A percentile compares a stretch with the other conserved stretches of the same genome.
These are phyloP conservation scores for Aspergillus melleus DNA, from an alignment of 2,329 filamentous ascomycete genomes.

Conservation along the genomic window DNA sequence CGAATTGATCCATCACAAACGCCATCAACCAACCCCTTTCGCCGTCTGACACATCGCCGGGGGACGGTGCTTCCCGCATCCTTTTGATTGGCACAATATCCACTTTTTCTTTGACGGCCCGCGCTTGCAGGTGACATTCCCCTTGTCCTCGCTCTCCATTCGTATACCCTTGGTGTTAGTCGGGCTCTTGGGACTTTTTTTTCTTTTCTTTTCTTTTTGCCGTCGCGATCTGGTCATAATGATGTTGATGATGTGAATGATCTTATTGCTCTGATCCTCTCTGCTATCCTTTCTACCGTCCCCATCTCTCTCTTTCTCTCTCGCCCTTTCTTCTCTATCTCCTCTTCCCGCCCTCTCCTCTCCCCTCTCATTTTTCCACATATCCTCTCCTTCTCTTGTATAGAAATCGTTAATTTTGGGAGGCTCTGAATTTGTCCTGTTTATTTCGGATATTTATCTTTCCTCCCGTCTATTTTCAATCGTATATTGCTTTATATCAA, in stretches of 20 bases:
- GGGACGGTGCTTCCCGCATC: background rate
- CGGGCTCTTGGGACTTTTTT: background rate
- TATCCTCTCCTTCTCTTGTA: background rate
- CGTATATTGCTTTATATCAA: background rate
- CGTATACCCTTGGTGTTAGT: background rate
- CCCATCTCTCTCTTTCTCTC: background rate
- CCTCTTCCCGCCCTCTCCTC: background rate
- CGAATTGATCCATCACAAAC: background rate
- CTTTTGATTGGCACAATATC: constrained; percentile 1
- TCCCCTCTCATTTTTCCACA: background rate
- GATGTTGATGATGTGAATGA: background rate
- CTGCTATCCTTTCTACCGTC: background rate
- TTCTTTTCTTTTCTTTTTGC: background rate
- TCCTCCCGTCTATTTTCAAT: background rate
- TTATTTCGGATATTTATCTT: background rate
- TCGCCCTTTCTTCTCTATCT: background rate
- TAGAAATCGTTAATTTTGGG: background rate
- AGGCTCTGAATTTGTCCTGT: too few species aligned
- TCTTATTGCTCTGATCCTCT: background rate
- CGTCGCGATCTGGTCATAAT: background rate
- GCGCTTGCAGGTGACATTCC: constrained; percentile 3
- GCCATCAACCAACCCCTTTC: background rate
- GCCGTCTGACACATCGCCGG: constrained; percentile 7
- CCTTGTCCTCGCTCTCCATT: background rate
- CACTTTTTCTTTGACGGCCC: constrained; percentile 1